Conservation (phyloP, 139 green algal genomes). For the Chlorella vulgaris region DNA sequence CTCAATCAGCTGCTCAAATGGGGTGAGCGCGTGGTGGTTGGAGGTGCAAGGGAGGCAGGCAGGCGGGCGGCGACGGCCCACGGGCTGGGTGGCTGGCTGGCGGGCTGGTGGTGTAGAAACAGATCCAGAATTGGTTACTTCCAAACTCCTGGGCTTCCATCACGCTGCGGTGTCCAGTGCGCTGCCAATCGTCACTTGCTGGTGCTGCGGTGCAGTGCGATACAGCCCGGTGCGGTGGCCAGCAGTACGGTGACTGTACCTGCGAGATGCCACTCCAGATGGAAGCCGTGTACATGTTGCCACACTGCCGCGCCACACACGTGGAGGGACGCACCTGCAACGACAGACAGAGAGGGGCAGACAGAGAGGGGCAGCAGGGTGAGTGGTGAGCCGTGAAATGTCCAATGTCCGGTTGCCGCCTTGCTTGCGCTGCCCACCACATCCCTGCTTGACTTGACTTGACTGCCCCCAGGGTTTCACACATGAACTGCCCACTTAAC, state of each 20-base stretch:
- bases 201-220: too few species aligned
- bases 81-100: too few species aligned
- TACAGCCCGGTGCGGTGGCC: background rate
- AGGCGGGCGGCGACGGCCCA: background rate
- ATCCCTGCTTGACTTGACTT: too few species aligned
- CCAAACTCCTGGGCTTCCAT: too few species aligned
- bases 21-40: background rate
- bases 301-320: constrained; percentile 48
- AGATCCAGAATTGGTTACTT: too few species aligned
- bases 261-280: constrained; percentile 39
- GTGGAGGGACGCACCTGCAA: constrained; percentile 57
- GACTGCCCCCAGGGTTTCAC: too few species aligned
- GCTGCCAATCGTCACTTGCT: too few species aligned
- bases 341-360: too few species aligned
- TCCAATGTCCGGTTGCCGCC: background rate
- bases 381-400: background rate
- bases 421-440: background rate
- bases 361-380: background rate
- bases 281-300: constrained; percentile 82
- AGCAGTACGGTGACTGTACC: background rate
- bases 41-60: background rate
- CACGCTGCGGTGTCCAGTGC: too few species aligned
- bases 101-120: too few species aligned
- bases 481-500: too few species aligned
- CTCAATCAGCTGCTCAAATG: constrained; percentile 53